These are phyloP conservation scores for bread wheat (Triticum aestivum) DNA, from an alignment of 176 grass and related monocot genomes.

Conservation along the genomic window DNA sequence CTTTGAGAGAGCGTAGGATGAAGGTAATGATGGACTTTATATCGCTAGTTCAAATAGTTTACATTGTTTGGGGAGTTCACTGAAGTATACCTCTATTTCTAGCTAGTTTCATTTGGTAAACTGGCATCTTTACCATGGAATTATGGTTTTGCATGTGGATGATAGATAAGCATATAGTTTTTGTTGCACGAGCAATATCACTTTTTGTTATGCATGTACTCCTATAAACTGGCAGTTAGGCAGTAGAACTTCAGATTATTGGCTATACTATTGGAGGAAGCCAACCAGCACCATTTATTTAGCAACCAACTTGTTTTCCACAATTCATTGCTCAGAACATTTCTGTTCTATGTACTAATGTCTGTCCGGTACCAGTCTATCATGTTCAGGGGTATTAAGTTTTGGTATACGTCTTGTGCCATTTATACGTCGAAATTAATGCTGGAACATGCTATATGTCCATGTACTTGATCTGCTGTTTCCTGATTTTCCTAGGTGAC, in stretches of 20 bases:
- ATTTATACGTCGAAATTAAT: neutral
- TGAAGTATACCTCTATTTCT: neutral
- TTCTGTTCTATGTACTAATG: neutral
- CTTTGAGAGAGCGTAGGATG: slow-evolving; percentile 82
- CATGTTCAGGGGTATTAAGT: neutral
- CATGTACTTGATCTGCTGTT: neutral
- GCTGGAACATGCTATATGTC: neutral
- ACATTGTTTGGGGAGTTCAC: neutral
- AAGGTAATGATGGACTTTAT: slow-evolving; percentile 41
- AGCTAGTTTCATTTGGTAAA: neutral
- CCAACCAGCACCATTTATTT: neutral
- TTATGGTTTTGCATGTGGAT: neutral
- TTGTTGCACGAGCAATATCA: neutral
- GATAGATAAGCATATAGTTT: neutral
- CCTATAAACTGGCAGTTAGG: neutral
- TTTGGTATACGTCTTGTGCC: neutral
- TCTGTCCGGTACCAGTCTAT: neutral
- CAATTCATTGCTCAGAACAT: neutral
- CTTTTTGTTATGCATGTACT: neutral
- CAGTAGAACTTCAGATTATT: neutral
- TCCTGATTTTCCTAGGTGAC: slow-evolving; percentile 53
- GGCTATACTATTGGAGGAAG: neutral
- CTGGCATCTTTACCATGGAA: neutral
- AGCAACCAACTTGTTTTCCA: neutral
- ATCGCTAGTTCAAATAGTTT: neutral